Evolutionary conservation across 768 basidiomycete species (phyloP), one percentile per base, ranked within the genome.

Genomic region (Epithele typhae): DNA sequence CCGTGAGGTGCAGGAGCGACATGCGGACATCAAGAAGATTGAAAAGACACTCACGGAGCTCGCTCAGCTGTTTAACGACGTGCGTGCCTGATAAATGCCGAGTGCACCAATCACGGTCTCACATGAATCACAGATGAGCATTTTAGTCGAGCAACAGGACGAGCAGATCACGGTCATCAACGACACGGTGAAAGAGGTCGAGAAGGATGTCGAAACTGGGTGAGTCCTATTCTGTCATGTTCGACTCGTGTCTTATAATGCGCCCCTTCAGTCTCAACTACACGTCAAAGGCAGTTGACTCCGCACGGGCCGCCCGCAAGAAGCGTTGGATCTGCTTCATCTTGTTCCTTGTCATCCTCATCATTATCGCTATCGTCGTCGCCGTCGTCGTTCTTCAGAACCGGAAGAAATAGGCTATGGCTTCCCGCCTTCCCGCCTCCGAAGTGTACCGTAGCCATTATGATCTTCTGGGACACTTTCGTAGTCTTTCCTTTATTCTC

Each of bases 301-400:
- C 87, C 30, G 95, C 95, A 18, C 78, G 87, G 24, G 78, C 85
- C 25, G 95, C 95, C 18, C 83, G 95, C 50, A 91, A 85, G 68
- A 97, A 95, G 78, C 83, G 93, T 59, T 96, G 93, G 92, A 94
- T 95, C 64, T 97, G 94, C 70, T 95, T 95, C 75, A 62, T 81
- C 68, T 80, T 92, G 50, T 61, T 67, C 46, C 59, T 93, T 53
- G 57, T 77, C 46, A 60, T 90, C 48, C 59, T 92, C 44, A 71
- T 85, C 48, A 77, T 83, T 53, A 77, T 89, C 39, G 71, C 81
- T 37, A 83, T 77, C 37, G 73, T 87, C 42, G 70, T 89, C 24
- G 69, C 78, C 22, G 82, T 76, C 5, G 72, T 82, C 25, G 74
- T 84, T 22, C 66, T 70, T 23, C 61, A 72, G 40, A 69, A 74